Conservation (phyloP, 2,329 filamentous ascomycete genomes). For the Colletotrichum costaricense region DNA sequence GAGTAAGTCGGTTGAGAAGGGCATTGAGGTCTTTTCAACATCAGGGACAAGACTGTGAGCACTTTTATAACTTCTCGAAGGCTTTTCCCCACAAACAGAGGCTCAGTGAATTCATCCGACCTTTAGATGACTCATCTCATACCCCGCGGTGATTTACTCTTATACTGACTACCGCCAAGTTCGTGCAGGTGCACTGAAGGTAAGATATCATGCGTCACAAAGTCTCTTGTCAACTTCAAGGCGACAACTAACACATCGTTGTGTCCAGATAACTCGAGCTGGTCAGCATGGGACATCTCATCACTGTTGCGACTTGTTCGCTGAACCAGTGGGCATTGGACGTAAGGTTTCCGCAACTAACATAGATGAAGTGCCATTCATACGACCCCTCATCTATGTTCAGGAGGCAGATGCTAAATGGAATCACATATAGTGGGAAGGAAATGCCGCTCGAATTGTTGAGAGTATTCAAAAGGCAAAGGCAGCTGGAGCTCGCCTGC, state of each 20-base stretch:
- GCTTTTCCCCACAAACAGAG: neutral
- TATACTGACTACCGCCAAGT: slow-evolving; percentile 1
- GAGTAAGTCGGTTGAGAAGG: neutral
- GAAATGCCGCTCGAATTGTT: slow-evolving; percentile 70
- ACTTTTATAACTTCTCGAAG: neutral
- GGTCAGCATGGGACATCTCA: slow-evolving; percentile 36
- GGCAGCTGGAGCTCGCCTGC: slow-evolving; percentile 56
- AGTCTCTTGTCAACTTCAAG: neutral
- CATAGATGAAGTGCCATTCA: slow-evolving; percentile 42
- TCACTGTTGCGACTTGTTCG: slow-evolving; percentile 50
- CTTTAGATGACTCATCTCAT: slow-evolving; percentile 24
- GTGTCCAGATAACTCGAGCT: neutral
- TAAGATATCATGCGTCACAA: neutral
- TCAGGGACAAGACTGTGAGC: neutral
- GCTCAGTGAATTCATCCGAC: neutral
- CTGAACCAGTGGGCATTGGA: slow-evolving; percentile 61
- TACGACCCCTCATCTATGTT: neutral
- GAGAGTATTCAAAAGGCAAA: slow-evolving; percentile 62
- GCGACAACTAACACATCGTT: neutral
- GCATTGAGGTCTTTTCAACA: neutral
- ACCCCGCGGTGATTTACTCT: slow-evolving; percentile 16
- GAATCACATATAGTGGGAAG: slow-evolving; percentile 49
- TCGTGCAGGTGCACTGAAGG: neutral
- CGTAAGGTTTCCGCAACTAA: slow-evolving; percentile 17
- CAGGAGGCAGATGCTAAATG: neutral